Base-by-base conservation (phyloP, 176 grass and related monocot genomes). In the Avena atlantica region DNA sequence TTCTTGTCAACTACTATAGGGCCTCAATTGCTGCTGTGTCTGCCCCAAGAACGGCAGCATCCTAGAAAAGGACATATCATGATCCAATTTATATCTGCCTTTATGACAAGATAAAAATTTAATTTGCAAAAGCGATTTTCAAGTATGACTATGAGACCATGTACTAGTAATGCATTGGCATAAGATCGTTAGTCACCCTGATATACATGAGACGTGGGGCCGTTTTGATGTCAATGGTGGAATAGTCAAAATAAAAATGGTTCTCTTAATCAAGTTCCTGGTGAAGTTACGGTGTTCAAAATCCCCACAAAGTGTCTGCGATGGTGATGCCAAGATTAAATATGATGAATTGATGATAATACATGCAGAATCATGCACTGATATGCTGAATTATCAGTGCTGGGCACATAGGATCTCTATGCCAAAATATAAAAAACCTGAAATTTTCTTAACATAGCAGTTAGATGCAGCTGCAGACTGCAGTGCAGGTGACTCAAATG, bases 1-100 rank as follows among this genome's bases (percentile, higher is more conserved):
- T 94, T 92, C 51, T 94, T 97, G n/a, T 92, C 88, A 49, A 87
- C 85, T 20, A 93, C 94, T 74, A 93, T 96, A 76, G 91, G 89
- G 25, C 87, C 63, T 95, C 89, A 84, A 85, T 95, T 72, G 89
- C 87, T 74, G 87, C 89, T 27, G 91, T 93, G 82, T 93, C 94
- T 81, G 89, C 89, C n/a, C 91, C 87, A 66, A 92, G 85, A 88
- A 88, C 70, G 84, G 82, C 82, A 45, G 87, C 94, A 79, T 96
- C 89, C 91, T 93, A 64, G 76, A 84, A 52, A 84, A 57, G 21
- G 19, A 70, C 17, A 51, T 36, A 60, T 29, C 9, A 21, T 40
- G 24, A 56, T 45, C 17, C 27, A 64, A 53, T 69, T 55, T 57
- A 68, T 3, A 70, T 64, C 9, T 37, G 45, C 29, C 73, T 37